phyloP scores from a whole-genome alignment of 768 basidiomycete species.

The Leccinum ochraceum region DNA sequence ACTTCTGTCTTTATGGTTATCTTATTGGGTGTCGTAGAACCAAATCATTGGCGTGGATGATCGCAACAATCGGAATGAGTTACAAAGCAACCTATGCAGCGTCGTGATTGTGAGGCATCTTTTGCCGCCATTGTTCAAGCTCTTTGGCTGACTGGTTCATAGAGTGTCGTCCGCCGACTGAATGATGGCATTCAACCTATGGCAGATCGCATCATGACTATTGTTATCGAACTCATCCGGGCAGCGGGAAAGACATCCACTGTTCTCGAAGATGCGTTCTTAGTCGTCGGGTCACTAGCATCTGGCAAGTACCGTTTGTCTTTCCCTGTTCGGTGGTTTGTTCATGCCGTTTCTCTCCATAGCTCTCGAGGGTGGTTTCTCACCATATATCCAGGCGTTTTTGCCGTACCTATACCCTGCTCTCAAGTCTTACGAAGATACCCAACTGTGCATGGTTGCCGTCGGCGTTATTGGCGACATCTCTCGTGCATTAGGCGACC shows the following conservation, averaged over 20 bases:
- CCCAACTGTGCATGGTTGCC: conserved; percentile 92
- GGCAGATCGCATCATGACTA: conserved; percentile 94
- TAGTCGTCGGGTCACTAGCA: conserved; percentile 87
- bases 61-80: conserved; percentile 97
- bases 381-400: conserved; percentile 83
- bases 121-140: not conserved
- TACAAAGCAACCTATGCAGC: conserved; percentile 93
- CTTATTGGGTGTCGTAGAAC: conserved; percentile 48
- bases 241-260: conserved; percentile 92
- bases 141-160: conserved; percentile 13
- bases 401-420: conserved; percentile 86
- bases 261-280: conserved; percentile 94
- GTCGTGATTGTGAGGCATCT: conserved; percentile 71
- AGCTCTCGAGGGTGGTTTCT: conserved; percentile 79
- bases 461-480: conserved; percentile 96
- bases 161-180: conserved; percentile 88
- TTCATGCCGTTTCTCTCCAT: conserved; percentile 11
- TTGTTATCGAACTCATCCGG: conserved; percentile 81
- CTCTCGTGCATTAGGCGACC: conserved; percentile 89
- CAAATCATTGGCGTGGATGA: conserved; percentile 96
- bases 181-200: conserved; percentile 81
- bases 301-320: conserved; percentile 46
- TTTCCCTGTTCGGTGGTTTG: not conserved
- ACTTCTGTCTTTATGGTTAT: not conserved
- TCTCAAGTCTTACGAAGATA: conserved; percentile 91